These are phyloP conservation scores for Dactylellina cionopaga DNA, from an alignment of 2,329 filamentous ascomycete species.

Conservation along the genomic window DNA sequence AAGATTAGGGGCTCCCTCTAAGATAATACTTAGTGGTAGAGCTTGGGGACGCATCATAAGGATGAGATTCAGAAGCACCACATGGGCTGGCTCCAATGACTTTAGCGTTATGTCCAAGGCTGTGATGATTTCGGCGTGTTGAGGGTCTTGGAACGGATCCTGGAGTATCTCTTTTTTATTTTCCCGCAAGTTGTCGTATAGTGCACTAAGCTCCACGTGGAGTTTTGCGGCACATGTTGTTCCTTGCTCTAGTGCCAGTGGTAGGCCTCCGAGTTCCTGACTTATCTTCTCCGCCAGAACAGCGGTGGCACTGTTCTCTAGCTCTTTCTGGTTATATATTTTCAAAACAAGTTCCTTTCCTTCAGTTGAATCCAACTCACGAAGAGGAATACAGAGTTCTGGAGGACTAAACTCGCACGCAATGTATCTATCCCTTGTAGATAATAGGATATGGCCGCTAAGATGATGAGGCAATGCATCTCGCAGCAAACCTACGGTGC, in stretches of 20 bases:
- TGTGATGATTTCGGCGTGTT: not conserved
- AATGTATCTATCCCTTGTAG: not conserved
- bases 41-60: constrained; percentile 1
- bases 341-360: not conserved
- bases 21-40: not conserved
- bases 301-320: not conserved
- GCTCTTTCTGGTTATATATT: not conserved
- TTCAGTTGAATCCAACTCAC: not conserved
- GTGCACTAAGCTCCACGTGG: not conserved
- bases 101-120: not conserved
- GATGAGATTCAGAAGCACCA: not conserved
- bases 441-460: constrained; percentile 2
- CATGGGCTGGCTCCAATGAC: not conserved
- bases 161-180: not conserved
- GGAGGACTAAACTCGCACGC: not conserved
- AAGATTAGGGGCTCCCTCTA: not conserved
- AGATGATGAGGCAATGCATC: not conserved
- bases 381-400: not conserved
- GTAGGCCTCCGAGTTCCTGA: constrained; percentile 6
- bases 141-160: not conserved
- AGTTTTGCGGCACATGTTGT: not conserved
- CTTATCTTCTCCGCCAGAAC: constrained; percentile 4
- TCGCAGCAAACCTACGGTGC: not conserved
- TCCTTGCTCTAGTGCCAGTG: constrained; percentile 2
- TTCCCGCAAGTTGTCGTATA: not conserved